Conservation (phyloP, 2,329 filamentous ascomycete genomes). For the Mariannaea elegans region DNA sequence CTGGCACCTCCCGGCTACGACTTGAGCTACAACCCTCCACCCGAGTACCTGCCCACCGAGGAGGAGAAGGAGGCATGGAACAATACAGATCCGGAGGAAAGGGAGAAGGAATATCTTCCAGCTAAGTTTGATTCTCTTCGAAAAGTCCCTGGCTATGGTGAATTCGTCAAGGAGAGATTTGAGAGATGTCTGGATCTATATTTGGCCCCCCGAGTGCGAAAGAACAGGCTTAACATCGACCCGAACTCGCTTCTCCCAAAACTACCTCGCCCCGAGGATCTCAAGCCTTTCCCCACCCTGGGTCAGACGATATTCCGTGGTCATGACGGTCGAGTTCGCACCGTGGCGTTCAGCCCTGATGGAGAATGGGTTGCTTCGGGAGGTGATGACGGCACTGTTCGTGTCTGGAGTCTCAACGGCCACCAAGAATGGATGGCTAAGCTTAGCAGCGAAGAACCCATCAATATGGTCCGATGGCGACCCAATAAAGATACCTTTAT, state of each 20-base stretch:
- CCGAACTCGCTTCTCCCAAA: slow-evolving; percentile 92
- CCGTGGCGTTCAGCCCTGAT: slow-evolving; percentile 83
- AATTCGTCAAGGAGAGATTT: slow-evolving; percentile 94
- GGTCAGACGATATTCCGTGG: slow-evolving; percentile 88
- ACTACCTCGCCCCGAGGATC: slow-evolving; percentile 88
- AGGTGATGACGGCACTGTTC: slow-evolving; percentile 91
- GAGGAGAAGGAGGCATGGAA: slow-evolving; percentile 89
- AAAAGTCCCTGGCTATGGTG: slow-evolving; percentile 90
- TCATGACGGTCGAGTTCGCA: slow-evolving; percentile 87
- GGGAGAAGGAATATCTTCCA: slow-evolving; percentile 88
- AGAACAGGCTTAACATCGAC: slow-evolving; percentile 96
- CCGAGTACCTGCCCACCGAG: slow-evolving; percentile 89
- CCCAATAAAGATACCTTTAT: slow-evolving; percentile 83
- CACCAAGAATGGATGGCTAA: slow-evolving; percentile 88
- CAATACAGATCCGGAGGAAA: slow-evolving; percentile 85
- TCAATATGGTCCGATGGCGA: slow-evolving; percentile 90
- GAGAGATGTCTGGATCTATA: slow-evolving; percentile 96
- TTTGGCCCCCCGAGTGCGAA: slow-evolving; percentile 87
- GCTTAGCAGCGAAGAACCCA: slow-evolving; percentile 79
- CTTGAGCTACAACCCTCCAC: slow-evolving; percentile 94
- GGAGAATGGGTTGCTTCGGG: slow-evolving; percentile 89
- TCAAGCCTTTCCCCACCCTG: slow-evolving; percentile 93
- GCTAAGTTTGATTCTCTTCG: slow-evolving; percentile 84
- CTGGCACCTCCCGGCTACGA: slow-evolving; percentile 92
- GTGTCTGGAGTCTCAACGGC: slow-evolving; percentile 91